A percentile compares a stretch with the other conserved stretches of the same genome.
Conservation (phyloP, 768 basidiomycete genomes). For the Boletellus sp. region DNA sequence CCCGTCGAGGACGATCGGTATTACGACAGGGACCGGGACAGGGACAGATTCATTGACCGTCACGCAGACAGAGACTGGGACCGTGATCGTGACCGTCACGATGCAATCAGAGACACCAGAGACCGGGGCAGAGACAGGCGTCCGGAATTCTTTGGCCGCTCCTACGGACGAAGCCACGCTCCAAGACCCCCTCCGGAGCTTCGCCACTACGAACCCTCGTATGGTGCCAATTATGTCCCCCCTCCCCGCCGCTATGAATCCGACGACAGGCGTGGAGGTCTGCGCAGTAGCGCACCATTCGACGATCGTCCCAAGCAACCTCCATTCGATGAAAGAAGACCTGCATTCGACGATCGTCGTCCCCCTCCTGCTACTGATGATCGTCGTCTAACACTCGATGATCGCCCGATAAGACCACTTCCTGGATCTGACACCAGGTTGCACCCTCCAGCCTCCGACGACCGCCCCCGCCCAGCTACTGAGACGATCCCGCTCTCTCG, state of each 20-base stretch:
- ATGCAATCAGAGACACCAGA: slow-evolving; percentile 14
- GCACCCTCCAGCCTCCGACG: slow-evolving; percentile 14
- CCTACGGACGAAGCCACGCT: slow-evolving; percentile 37
- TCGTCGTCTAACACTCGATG: slow-evolving; percentile 28
- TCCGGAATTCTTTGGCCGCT: slow-evolving; percentile 36
- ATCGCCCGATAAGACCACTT: slow-evolving; percentile 31
- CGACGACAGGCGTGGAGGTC: slow-evolving; percentile 27
- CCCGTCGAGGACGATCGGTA: slow-evolving; percentile 29
- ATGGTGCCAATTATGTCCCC: slow-evolving; percentile 32
- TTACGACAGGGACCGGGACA: slow-evolving; percentile 35
- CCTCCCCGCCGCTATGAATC: slow-evolving; percentile 34
- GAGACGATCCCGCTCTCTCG: slow-evolving; percentile 19
- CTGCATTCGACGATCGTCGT: slow-evolving; percentile 29
- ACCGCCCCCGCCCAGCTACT: slow-evolving; percentile 16
- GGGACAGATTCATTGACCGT: slow-evolving; percentile 32
- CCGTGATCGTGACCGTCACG: slow-evolving; percentile 33
- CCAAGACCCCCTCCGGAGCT: slow-evolving; percentile 45
- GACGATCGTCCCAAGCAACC: slow-evolving; percentile 27
- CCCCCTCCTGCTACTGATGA: slow-evolving; percentile 21
- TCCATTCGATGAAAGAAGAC: slow-evolving; percentile 31
- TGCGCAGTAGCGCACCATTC: slow-evolving; percentile 11
- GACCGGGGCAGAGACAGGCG: slow-evolving; percentile 37
- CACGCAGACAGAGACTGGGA: slow-evolving; percentile 34
- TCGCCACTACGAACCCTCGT: slow-evolving; percentile 47
- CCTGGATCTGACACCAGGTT: slow-evolving; percentile 17